Percentiles rank a stretch among this genome's conserved stretches.
Evolutionary conservation across 2,329 filamentous ascomycete genomes (phyloP).

Genomic region (Tympanopsis confertula): DNA sequence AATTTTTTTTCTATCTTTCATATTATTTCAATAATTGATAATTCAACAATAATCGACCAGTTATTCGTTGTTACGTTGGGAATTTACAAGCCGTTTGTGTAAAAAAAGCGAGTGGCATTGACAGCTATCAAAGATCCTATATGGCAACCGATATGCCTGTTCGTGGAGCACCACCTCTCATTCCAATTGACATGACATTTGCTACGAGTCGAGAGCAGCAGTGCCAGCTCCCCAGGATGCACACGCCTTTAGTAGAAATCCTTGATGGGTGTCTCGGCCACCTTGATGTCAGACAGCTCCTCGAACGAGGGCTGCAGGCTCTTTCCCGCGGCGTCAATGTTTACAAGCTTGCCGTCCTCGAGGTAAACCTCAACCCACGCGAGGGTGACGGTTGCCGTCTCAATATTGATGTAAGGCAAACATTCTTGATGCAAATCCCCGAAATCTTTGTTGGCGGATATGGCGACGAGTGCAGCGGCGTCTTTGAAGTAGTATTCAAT

Average conservation of each 20-base stretch:
- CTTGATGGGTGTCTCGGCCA: constrained; percentile 3
- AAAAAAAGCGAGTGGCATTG: too few species aligned
- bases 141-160: too few species aligned
- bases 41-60: too few species aligned
- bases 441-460: constrained; percentile 8
- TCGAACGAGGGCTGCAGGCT: constrained; percentile 6
- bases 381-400: constrained; percentile 3
- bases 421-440: constrained; percentile 6
- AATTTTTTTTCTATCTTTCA: too few species aligned
- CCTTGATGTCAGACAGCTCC: constrained; percentile 6
- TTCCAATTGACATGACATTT: too few species aligned
- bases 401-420: constrained; percentile 5
- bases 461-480: constrained; percentile 3
- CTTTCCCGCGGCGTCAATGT: constrained; percentile 4
- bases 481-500: constrained; percentile 10
- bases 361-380: constrained; percentile 8
- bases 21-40: too few species aligned
- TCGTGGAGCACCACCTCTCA: too few species aligned
- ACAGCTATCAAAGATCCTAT: too few species aligned
- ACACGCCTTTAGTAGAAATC: constrained; percentile 5
- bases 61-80: too few species aligned
- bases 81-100: too few species aligned
- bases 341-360: constrained; percentile 6
- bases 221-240: too few species aligned
- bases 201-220: too few species aligned